These are phyloP conservation scores for Paxillus involutus DNA, from an alignment of 768 basidiomycete species.

Conservation along the genomic window DNA sequence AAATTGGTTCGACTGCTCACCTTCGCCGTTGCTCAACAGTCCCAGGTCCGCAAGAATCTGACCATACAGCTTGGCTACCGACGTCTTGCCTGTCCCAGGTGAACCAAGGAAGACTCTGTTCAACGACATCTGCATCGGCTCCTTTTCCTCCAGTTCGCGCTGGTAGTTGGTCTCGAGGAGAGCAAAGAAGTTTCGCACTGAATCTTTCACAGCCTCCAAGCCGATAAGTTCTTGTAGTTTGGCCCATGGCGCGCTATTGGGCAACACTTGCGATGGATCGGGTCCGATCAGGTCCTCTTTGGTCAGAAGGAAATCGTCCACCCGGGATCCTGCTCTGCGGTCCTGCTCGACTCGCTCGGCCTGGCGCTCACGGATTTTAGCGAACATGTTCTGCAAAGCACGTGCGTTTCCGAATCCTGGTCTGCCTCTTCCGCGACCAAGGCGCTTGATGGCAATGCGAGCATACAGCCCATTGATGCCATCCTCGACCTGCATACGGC, in stretches of 20 bases:
- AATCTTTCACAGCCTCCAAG: slow-evolving; percentile 55
- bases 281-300: slow-evolving; percentile 67
- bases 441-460: slow-evolving; percentile 56
- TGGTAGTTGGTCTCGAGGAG: slow-evolving; percentile 55
- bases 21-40: too few species aligned
- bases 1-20: too few species aligned
- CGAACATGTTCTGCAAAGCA: slow-evolving; percentile 55
- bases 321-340: slow-evolving; percentile 37
- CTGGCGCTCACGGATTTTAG: slow-evolving; percentile 50
- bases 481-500: slow-evolving; percentile 56
- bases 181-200: slow-evolving; percentile 47
- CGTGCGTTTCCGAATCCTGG: slow-evolving; percentile 72
- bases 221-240: slow-evolving; percentile 56
- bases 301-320: slow-evolving; percentile 53
- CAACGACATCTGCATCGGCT: slow-evolving; percentile 53
- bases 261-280: slow-evolving; percentile 51
- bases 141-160: slow-evolving; percentile 56
- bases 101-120: slow-evolving; percentile 69
- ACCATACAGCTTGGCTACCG: slow-evolving; percentile 48
- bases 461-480: slow-evolving; percentile 55
- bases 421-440: slow-evolving; percentile 58
- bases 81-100: slow-evolving; percentile 74
- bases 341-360: slow-evolving; percentile 46
- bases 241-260: slow-evolving; percentile 48
- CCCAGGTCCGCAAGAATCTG: too few species aligned